These are phyloP conservation scores for Castanea mollissima DNA, from an alignment of 306 rosid genomes.

Conservation along the genomic window DNA sequence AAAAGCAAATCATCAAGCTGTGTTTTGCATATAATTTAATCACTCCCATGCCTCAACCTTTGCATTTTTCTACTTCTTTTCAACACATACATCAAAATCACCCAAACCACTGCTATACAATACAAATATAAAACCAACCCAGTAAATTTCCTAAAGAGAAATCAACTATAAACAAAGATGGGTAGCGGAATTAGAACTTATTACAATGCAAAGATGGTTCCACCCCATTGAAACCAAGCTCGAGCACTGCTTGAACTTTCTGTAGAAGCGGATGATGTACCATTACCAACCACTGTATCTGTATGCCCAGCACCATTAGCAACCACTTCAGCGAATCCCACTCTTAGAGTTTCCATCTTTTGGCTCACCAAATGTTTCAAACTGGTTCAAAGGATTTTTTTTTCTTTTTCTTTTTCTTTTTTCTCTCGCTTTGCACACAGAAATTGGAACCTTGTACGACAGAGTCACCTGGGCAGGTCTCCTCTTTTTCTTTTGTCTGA, in stretches of 20 bases:
- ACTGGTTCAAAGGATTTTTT: neutral
- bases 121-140: neutral
- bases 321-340: constrained; percentile 12
- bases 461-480: neutral
- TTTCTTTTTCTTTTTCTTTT: neutral
- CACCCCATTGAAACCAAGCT: constrained; percentile 46
- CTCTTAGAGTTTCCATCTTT: constrained; percentile 11
- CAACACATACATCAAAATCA: neutral
- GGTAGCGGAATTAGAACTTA: neutral
- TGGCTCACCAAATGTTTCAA: neutral
- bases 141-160: neutral
- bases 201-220: constrained; percentile 43
- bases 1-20: too few species aligned
- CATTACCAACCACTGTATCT: neutral
- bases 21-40: too few species aligned
- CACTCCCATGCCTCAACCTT: too few species aligned
- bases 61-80: neutral
- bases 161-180: neutral
- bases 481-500: neutral
- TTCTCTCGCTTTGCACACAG: neutral
- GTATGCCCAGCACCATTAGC: constrained; percentile 1
- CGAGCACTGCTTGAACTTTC: constrained; percentile 18
- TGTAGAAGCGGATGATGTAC: neutral
- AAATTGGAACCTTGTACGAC: neutral
- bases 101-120: neutral